Evolutionary conservation across 2,329 filamentous ascomycete genomes (phyloP), one percentile per base, ranked within the genome.

Genomic region (Cryoendolithus antarcticus): DNA sequence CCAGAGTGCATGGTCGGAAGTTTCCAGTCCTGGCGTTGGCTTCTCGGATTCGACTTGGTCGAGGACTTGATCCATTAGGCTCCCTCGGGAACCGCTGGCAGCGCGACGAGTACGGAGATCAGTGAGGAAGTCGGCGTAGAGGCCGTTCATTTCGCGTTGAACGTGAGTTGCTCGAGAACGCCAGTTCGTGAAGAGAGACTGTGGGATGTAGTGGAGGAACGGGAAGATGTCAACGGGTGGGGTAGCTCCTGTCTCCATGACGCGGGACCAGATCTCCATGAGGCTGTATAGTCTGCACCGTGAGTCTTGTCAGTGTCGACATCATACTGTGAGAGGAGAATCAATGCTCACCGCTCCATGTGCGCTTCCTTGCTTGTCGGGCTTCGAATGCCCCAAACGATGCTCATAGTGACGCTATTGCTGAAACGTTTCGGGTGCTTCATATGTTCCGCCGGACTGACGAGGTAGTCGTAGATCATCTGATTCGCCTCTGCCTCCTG

Each of bases 151-250:
- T 32, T 59, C 55, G 8, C 60, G 47, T 8, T 59, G 54, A 4
- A 68, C 60, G 12, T 52, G 44, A 9, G 50, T 51, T 0, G 63
- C 57, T 4, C 63, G 56, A 9, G 49, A 50, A 4, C 53, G 50
- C 55, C 62, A 70, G 39, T 63, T 62, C 1, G 58, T 56, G 34
- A 65, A 60, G 2, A 67, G 30, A 1, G 38, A 38, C 39, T 69
- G 54, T 0, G 69, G 69, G 7, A 71, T 44, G 4, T 47, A 57
- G 30, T 67, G 61, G 7, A 71, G 48, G 19, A 63, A 54, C 0
- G 68, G 64, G 38, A 65, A 67, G 30, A 65, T 56, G 37, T 72
- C 69, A 1, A 71, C 63, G 0, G 69, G 68, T 0, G 69, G 68
- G 0, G 65, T 71, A 9, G 61, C 63, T 1, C 67, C 69, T 0